phyloP scores from a whole-genome alignment of 176 grass and related monocot species.

The Puccinellia tenuiflora region DNA sequence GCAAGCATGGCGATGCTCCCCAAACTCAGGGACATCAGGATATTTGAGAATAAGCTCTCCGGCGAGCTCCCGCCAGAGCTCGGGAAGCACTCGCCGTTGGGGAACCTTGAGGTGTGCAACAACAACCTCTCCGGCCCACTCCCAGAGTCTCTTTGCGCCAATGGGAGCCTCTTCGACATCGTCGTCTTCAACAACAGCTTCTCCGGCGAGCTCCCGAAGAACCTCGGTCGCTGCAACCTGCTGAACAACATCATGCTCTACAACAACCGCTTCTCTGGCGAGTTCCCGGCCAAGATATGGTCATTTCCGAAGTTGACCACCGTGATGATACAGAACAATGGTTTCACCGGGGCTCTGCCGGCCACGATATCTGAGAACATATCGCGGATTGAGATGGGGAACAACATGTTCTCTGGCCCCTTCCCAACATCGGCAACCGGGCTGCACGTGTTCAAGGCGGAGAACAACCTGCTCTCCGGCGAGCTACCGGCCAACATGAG shows the following conservation, averaged over 20 bases:
- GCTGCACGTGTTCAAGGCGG: slow-evolving; percentile 36
- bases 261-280: slow-evolving; percentile 54
- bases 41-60: slow-evolving; percentile 52
- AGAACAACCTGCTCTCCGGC: slow-evolving; percentile 56
- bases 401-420: slow-evolving; percentile 57
- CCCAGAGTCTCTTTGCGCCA: slow-evolving; percentile 44
- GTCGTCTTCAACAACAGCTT: slow-evolving; percentile 68
- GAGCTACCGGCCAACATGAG: slow-evolving; percentile 38
- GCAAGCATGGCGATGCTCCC: slow-evolving; percentile 43
- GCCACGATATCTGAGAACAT: slow-evolving; percentile 24
- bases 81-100: slow-evolving; percentile 53
- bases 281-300: slow-evolving; percentile 52
- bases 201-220: slow-evolving; percentile 35
- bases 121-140: slow-evolving; percentile 53
- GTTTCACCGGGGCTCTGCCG: slow-evolving; percentile 51
- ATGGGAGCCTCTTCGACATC: slow-evolving; percentile 25
- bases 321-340: slow-evolving; percentile 59
- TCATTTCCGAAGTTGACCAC: slow-evolving; percentile 21
- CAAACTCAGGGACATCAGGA: slow-evolving; percentile 20
- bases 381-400: slow-evolving; percentile 44
- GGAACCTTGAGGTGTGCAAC: slow-evolving; percentile 42
- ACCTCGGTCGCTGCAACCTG: slow-evolving; percentile 10
- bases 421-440: slow-evolving; percentile 11
- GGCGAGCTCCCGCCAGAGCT: slow-evolving; percentile 54
- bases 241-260: slow-evolving; percentile 51